Evolutionary conservation across 768 basidiomycete genomes (phyloP).

Genomic region (Panellus pusillus): DNA sequence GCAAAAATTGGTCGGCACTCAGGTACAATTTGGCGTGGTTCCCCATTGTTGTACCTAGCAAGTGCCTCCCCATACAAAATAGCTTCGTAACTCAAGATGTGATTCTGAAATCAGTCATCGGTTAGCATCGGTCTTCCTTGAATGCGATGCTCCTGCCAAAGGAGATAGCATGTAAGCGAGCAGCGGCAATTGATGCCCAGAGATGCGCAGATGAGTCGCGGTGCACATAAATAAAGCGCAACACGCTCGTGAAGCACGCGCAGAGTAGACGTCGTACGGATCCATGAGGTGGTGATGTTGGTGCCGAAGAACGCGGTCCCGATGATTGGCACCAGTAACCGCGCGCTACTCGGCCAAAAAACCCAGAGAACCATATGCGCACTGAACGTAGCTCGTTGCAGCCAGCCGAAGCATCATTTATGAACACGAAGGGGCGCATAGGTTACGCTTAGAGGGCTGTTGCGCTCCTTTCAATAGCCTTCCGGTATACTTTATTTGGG

Average conservation of each 20-base stretch:
- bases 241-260: constrained; percentile 69
- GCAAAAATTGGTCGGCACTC: neutral
- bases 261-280: constrained; percentile 63
- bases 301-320: constrained; percentile 67
- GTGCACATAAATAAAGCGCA: constrained; percentile 65
- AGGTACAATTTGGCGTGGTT: constrained; percentile 11
- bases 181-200: constrained; percentile 38
- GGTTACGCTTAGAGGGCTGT: constrained; percentile 60
- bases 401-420: constrained; percentile 32
- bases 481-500: constrained; percentile 54
- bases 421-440: neutral
- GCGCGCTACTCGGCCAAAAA: too few species aligned
- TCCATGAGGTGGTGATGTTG: constrained; percentile 75
- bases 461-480: constrained; percentile 46
- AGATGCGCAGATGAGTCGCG: constrained; percentile 53
- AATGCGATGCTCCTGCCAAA: constrained; percentile 45
- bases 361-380: constrained; percentile 49
- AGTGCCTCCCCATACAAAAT: neutral
- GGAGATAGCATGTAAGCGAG: constrained; percentile 44
- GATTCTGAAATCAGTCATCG: constrained; percentile 7
- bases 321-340: constrained; percentile 66
- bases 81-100: neutral
- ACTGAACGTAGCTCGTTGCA: constrained; percentile 58
- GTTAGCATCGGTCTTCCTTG: constrained; percentile 31
- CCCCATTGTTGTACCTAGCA: neutral